Conservation (phyloP, 441 rosid genomes). For the Metrosideros polymorpha region DNA sequence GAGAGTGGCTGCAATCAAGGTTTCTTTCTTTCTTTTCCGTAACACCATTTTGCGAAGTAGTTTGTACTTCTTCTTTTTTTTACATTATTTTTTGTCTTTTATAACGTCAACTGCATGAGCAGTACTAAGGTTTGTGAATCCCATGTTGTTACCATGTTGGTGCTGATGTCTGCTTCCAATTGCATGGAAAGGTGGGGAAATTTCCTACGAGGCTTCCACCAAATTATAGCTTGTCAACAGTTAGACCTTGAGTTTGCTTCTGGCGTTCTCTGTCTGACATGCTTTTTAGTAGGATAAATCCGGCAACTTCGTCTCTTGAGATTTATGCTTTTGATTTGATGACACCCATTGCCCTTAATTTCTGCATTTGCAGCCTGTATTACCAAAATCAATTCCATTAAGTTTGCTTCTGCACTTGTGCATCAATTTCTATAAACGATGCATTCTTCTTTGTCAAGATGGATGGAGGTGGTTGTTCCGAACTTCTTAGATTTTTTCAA, state of each 20-base stretch:
- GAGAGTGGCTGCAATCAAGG: conserved; percentile 94
- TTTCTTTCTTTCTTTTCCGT: conserved; percentile 1
- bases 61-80: not conserved
- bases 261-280: not conserved
- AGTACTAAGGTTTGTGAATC: not conserved
- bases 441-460: not conserved
- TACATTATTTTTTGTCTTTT: not conserved
- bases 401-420: not conserved
- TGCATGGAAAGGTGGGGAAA: not conserved
- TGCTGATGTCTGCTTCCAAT: not conserved
- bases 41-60: not conserved
- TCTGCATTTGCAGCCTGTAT: not conserved
- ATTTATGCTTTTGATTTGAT: not conserved
- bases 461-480: not conserved
- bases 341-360: not conserved
- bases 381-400: not conserved
- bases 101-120: not conserved
- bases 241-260: not conserved
- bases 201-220: not conserved
- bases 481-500: not conserved
- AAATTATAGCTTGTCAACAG: not conserved
- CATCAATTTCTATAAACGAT: not conserved
- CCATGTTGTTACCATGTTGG: not conserved
- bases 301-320: not conserved
- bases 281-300: not conserved